A percentile compares a stretch with the other conserved stretches of the same genome.
These are phyloP conservation scores for Astrothelium macrocarpum DNA, from an alignment of 495 filamentous ascomycete species.

Conservation along the genomic window DNA sequence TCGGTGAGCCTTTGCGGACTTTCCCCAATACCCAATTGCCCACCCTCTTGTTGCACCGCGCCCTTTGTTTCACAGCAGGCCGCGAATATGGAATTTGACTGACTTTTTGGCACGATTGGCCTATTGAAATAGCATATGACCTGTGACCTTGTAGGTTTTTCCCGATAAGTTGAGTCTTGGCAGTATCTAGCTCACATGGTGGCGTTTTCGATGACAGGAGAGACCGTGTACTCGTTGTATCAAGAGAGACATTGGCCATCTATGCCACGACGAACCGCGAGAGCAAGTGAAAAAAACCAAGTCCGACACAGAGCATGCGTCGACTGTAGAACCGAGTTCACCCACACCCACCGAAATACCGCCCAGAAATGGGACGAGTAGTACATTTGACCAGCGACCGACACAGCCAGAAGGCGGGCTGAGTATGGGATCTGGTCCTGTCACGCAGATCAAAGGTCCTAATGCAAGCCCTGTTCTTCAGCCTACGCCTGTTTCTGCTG, in stretches of 20 bases:
- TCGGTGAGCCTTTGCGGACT: conserved; percentile 61
- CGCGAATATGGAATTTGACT: conserved; percentile 12
- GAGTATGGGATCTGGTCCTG: conserved; percentile 21
- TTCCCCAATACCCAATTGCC: conserved; percentile 6
- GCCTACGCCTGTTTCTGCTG: conserved; percentile 37
- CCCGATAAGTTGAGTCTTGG: background rate
- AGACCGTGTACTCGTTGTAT: conserved; percentile 95
- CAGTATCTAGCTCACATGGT: background rate
- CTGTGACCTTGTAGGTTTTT: conserved; percentile 87
- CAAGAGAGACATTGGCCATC: conserved; percentile 96
- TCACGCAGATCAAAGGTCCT: conserved; percentile 22
- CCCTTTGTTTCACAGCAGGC: conserved; percentile 1
- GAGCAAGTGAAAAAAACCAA: conserved; percentile 67
- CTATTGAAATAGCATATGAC: conserved; percentile 84
- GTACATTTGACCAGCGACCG: conserved; percentile 15
- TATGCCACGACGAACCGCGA: conserved; percentile 96
- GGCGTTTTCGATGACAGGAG: conserved; percentile 46
- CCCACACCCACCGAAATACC: conserved; percentile 39
- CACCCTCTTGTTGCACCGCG: background rate
- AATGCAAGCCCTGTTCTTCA: conserved; percentile 31
- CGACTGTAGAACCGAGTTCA: conserved; percentile 49
- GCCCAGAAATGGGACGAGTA: background rate
- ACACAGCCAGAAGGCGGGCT: conserved; percentile 23
- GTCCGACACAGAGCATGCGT: conserved; percentile 52
- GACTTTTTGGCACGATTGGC: conserved; percentile 23